Conservation (phyloP, 2,329 filamentous ascomycete species). For the Ophiostoma montium region DNA sequence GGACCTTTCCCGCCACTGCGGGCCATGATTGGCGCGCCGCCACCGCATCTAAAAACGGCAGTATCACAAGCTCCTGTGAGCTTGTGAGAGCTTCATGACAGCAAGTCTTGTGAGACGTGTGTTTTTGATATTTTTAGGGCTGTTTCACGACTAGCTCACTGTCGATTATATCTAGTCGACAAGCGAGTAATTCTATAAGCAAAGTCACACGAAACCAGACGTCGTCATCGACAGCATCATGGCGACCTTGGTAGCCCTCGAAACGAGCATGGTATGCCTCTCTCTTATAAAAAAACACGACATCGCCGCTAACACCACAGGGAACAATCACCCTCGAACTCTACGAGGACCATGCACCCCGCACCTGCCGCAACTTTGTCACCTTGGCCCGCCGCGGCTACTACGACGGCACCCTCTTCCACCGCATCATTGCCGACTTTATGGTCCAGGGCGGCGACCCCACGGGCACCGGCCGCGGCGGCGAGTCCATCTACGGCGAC, state of each 20-base stretch:
- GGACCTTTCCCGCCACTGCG: no score
- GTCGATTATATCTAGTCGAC: not conserved
- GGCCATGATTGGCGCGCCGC: no score
- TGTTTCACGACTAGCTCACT: no score
- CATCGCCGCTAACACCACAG: conserved; percentile 28
- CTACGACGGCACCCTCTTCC: conserved; percentile 77
- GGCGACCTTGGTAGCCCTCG: conserved; percentile 65
- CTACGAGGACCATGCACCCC: conserved; percentile 77
- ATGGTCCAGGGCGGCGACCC: conserved; percentile 95
- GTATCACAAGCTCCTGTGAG: no score
- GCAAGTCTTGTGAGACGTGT: no score
- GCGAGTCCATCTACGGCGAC: conserved; percentile 77
- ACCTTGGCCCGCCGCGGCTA: conserved; percentile 71
- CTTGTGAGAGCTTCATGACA: no score
- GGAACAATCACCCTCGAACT: conserved; percentile 78
- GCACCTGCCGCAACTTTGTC: conserved; percentile 76
- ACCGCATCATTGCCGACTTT: conserved; percentile 90
- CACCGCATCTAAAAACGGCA: no score
- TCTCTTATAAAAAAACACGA: not conserved
- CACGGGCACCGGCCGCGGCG: conserved; percentile 83
- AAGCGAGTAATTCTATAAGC: no score
- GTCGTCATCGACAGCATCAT: no score
- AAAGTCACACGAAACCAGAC: not conserved
- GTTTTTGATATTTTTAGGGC: no score
- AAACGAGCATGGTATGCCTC: conserved; percentile 63